Evolutionary conservation across 169 alveolate species (phyloP), one percentile per base, ranked within the genome.

Genomic region (Cryptosporidium andersoni): DNA sequence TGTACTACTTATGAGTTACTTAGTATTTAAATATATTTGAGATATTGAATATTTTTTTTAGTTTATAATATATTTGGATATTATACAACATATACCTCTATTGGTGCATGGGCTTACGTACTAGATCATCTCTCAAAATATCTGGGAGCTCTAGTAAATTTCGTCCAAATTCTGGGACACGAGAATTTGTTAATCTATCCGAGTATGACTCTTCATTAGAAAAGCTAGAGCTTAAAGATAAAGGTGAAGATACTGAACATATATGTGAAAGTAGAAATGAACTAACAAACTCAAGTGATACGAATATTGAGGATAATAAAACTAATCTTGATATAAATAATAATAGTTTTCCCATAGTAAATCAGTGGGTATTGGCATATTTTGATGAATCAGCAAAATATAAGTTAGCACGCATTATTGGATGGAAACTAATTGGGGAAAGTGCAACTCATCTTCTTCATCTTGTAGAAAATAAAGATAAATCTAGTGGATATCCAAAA

Each of bases 311-410:
- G 25, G 25, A 25, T 25, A 25, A 25, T 25, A 25, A 25, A 25
- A 25, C 25, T 25, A 25, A 25, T 25, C 25, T 25, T 0, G 25
- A 25, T 25, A 25, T 25, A 25, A 25, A 25, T 25, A 25, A 25
- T 25, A 53, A n/a, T 11, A 4, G 34, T 16, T 74, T 74, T 48
- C 85, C 85, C 1, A 42, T 25, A 42, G 85, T 74, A 2, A 74
- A 74, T 39, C 85, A 74, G 49, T 74, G 85, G 85, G 68, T 74
- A 7, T 64, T 74, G 39, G 85, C 85, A 45, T 51, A 58, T 7
- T 74, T 74, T 74, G 62, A 74, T 4, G 85, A 74, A 16, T 58
- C 39, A 3, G 62, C 52, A 9, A 74, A 43, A 62, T 6, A 56
- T 8, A 74, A n/a, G 49, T 68, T 74, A 25, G 85, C 85, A 8